phyloP scores from a whole-genome alignment of 345 rosid species.

The Bretschneidera sinensis region DNA sequence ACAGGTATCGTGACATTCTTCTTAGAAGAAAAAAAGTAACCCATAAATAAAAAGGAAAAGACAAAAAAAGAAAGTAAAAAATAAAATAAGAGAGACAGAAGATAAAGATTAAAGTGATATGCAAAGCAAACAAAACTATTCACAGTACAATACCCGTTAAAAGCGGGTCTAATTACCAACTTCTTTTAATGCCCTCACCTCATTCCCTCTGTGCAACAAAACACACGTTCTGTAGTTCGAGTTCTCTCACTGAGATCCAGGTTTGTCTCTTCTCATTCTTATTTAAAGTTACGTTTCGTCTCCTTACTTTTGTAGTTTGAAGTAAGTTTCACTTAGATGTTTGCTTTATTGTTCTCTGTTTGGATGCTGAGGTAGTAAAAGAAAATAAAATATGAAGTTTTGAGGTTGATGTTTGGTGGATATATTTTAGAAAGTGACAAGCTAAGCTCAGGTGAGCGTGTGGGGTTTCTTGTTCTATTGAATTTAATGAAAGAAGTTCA shows the following conservation, averaged over 20 bases:
- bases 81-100: not conserved
- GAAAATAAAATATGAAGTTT: slow-evolving; percentile 5
- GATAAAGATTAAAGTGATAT: not conserved
- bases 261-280: slow-evolving; percentile 33
- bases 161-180: slow-evolving; percentile 16
- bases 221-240: slow-evolving; percentile 11
- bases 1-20: no score
- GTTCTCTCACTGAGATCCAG: slow-evolving; percentile 45
- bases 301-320: not conserved
- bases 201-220: slow-evolving; percentile 14
- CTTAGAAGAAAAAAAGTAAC: not conserved
- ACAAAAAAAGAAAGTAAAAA: not conserved
- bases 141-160: slow-evolving; percentile 5
- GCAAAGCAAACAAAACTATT: not conserved
- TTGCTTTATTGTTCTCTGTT: slow-evolving; percentile 14
- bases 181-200: slow-evolving; percentile 12
- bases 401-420: slow-evolving; percentile 11
- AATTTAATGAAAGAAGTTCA: not conserved
- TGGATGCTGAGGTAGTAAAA: slow-evolving; percentile 14
- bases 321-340: slow-evolving; percentile 8
- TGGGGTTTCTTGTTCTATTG: not conserved
- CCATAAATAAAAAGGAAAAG: not conserved
- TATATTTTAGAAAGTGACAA: slow-evolving; percentile 5
- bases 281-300: not conserved
- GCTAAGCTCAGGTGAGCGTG: slow-evolving; percentile 5